Percentiles rank a stretch among this genome's conserved stretches.
phyloP scores from a whole-genome alignment of 2,329 filamentous ascomycete genomes.

The Paramyrothecium sp. region DNA sequence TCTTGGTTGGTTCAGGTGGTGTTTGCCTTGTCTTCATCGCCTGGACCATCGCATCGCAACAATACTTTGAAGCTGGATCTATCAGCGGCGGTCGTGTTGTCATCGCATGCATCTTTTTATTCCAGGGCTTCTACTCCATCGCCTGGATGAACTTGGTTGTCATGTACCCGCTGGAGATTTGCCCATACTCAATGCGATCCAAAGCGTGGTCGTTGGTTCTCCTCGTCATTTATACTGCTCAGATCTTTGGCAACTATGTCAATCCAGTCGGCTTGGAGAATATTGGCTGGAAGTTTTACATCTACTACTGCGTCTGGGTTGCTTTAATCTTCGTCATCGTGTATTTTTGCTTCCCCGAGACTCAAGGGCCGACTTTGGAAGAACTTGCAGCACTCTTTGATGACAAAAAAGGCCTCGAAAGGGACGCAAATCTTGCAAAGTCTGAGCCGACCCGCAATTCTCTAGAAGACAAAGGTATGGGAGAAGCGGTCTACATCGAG shows the following conservation, averaged over 20 bases:
- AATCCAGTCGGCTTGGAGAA: constrained; percentile 35
- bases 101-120: constrained; percentile 40
- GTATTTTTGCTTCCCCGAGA: constrained; percentile 40
- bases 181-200: constrained; percentile 39
- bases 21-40: constrained; percentile 35
- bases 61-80: constrained; percentile 30
- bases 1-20: constrained; percentile 35
- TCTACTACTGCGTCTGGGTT: constrained; percentile 39
- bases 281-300: constrained; percentile 40
- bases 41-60: constrained; percentile 37
- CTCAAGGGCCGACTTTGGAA: constrained; percentile 32
- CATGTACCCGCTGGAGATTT: constrained; percentile 40
- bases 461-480: too few relatives aligned
- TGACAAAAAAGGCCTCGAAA: too few relatives aligned
- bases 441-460: too few relatives aligned
- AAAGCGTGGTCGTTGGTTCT: constrained; percentile 40
- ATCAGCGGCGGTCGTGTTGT: constrained; percentile 30
- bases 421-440: too few relatives aligned
- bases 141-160: constrained; percentile 43
- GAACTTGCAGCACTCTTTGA: constrained; percentile 26
- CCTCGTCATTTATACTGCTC: constrained; percentile 34
- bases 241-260: constrained; percentile 37
- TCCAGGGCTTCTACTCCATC: constrained; percentile 38
- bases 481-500: too few relatives aligned
- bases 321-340: constrained; percentile 32